Base-by-base conservation (phyloP, 495 filamentous ascomycete genomes). In the Xylaria intraflava region DNA sequence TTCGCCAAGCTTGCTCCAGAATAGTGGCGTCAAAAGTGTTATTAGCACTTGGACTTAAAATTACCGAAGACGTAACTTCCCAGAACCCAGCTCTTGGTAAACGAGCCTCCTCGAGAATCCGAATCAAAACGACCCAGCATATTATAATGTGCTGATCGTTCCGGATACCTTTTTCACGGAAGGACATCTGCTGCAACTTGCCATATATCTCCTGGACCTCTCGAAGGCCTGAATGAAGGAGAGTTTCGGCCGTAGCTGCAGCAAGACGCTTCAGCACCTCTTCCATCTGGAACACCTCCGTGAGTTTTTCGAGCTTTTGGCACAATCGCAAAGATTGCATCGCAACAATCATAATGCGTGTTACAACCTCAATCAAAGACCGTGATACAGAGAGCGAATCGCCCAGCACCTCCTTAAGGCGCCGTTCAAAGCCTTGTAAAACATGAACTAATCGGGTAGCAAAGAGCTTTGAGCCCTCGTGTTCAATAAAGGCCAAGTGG, bases 1-100 rank as follows among this genome's bases (percentile, higher is more conserved):
- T 69, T 33, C 77, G 76, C 93, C 93, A 98, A 8, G 75, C 66
- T 6, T 65, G 64, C 62, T 98, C 93, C 30, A 94, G 76, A 11
- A 60, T 54, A 11, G 65, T 65, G 24, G 85, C 68, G 58, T 91
- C 78, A 51, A 26, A 51, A 14, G 59, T 55, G 4, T 43, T 40
- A 20, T 44, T 47, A n/a, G 23, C 41, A 42, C 39, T 49, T 3
- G 51, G 46, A 41, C 56, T 46, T 11, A 67, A 51, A 53, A 85
- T 68, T 46, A 73, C 67, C 7, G 68, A 57, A 49, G 83, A 79
- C 2, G 80, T 57, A 14, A 83, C 65, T 60, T 74, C 75, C 81
- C 78, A 92, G 56, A 83, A 90, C 4, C 62, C 65, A 16, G 60
- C 58, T 26, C 70, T 69, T 11, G 72, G 72, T 27, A 77, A 73